A percentile compares a stretch with the other conserved stretches of the same genome.
Conservation (phyloP, 495 filamentous ascomycete species). For the Hypoxylon rickii region DNA sequence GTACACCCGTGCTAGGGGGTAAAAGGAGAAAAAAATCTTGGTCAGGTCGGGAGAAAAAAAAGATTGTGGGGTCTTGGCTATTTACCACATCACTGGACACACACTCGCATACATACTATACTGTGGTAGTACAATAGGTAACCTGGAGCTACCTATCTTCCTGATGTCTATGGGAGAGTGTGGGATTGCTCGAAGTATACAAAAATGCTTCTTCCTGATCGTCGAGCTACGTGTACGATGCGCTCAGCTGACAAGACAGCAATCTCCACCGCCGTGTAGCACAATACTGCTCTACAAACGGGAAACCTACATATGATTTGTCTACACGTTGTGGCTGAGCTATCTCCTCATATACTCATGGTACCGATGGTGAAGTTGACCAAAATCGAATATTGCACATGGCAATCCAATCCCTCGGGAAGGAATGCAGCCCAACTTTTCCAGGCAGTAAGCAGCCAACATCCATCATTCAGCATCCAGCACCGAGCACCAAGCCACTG, state of each 20-base stretch:
- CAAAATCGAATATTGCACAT: conserved; percentile 4
- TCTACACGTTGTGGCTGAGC: neutral
- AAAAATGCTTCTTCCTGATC: conserved; percentile 26
- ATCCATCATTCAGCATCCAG: no score
- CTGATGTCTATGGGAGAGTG: no score
- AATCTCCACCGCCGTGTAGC: conserved; percentile 23
- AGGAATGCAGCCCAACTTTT: neutral
- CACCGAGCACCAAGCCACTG: conserved; percentile 20
- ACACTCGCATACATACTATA: no score
- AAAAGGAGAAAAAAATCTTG: conserved; percentile 20
- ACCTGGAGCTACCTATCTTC: no score
- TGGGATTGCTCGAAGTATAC: conserved; percentile 20
- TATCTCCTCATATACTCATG: neutral
- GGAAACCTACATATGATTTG: conserved; percentile 20
- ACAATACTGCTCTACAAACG: conserved; percentile 16
- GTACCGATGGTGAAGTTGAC: neutral
- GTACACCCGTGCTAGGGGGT: conserved; percentile 18
- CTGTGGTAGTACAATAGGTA: no score
- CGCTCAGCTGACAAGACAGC: conserved; percentile 33
- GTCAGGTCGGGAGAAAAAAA: conserved; percentile 14
- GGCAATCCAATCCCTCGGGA: conserved; percentile 6
- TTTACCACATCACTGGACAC: no score
- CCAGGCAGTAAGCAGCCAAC: no score
- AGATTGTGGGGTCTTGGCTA: conserved; percentile 20
- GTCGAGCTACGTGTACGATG: conserved; percentile 35